Base-by-base conservation (phyloP, 108 stramenopile species). In the Cylindrotheca fusiformis region DNA sequence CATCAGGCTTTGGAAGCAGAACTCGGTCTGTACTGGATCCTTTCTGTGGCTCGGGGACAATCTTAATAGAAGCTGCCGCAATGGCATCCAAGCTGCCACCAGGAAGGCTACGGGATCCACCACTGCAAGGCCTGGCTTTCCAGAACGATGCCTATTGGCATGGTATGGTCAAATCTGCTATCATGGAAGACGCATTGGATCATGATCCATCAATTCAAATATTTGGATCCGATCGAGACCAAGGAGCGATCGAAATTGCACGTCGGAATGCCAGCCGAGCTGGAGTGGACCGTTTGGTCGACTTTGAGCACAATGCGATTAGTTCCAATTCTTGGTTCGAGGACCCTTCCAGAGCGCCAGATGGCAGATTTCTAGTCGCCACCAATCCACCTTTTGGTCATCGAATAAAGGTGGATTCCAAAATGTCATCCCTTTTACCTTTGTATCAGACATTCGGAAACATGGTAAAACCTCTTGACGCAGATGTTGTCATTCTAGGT, bases 1-100 rank as follows among this genome's bases (percentile, higher is more conserved):
- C 70, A 17, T 69, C 79, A 27, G 84, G 82, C 8, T 24, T 27
- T 14, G 55, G 28, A 17, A 22, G 12, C 4, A 55, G 14, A 8
- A 28, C 6, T 41, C 14, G 60, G 60, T 10, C 55, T 6, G 36
- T 87, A 5, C 60, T 92, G 44, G 90, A 92, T 74, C 87, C 90
- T 0, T 74, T 83, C 57, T 92, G 90, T 81, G 90, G 90, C 47
- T 87, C 85, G 0, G 90, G 90, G 0, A 92, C 90, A 0, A 78
- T 92, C 31, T 69, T 79, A 28, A 80, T 92, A 55, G 90, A 92
- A 65, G 90, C 69, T 24, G 86, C 87, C 19, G 79, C 76, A 1
- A 74, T 91, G 60, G 61, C 59, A 19, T 33, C 49, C 12, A 78
- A 82, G 0, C 67, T 91, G 54, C 81, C 85, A 36, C 90, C 90